phyloP scores from a whole-genome alignment of 1,284 basidiomycete genomes.

The Puccinia coronata region DNA sequence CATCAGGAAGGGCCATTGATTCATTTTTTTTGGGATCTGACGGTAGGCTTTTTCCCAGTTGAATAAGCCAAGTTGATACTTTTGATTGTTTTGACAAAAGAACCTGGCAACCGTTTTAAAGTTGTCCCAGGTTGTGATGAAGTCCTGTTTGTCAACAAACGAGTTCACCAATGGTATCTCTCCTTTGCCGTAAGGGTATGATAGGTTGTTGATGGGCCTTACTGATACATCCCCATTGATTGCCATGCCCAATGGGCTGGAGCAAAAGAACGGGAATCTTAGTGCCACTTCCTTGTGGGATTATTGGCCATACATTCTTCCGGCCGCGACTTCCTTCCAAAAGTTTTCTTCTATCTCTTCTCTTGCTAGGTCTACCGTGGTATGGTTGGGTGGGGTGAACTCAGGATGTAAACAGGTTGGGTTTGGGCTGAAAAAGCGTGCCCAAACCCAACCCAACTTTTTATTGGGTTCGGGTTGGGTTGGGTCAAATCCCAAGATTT shows the following conservation, averaged over 20 bases:
- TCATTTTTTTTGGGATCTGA: not conserved
- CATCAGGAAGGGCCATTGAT: slow-evolving; percentile 2
- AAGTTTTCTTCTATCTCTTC: no score
- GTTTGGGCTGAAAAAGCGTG: not conserved
- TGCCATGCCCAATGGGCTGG: not conserved
- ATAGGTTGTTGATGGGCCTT: slow-evolving; percentile 16
- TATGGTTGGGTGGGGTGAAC: not conserved
- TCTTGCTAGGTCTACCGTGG: not conserved
- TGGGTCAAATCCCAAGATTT: no score
- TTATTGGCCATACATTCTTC: slow-evolving; percentile 5
- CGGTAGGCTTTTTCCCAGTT: slow-evolving; percentile 12
- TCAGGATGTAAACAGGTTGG: not conserved
- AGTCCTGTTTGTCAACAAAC: not conserved
- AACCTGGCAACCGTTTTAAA: not conserved
- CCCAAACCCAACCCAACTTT: no score
- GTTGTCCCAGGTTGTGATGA: slow-evolving; percentile 18
- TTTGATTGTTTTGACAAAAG: not conserved
- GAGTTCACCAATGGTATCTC: slow-evolving; percentile 4
- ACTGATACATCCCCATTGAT: slow-evolving; percentile 8
- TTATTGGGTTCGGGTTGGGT: no score
- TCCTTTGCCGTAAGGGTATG: not conserved
- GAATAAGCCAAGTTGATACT: not conserved
- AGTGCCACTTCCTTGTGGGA: not conserved
- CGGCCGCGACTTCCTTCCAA: not conserved
- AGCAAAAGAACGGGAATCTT: not conserved